Conservation (phyloP, 129 eudicot species). For the Flaveria sonorensis region DNA sequence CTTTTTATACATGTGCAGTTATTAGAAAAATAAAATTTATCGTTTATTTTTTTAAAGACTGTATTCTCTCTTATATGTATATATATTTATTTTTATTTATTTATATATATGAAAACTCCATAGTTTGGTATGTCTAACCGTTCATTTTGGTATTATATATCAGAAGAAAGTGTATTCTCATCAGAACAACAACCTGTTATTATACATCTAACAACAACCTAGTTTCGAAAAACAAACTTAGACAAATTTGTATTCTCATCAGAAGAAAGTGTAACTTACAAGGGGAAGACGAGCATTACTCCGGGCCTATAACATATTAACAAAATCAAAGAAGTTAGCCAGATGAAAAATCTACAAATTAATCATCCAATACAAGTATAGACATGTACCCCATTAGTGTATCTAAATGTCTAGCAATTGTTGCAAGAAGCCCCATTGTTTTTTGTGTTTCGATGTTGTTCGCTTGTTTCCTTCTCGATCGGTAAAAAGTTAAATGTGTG, state of each 20-base stretch:
- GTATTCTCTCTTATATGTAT: too few relatives aligned
- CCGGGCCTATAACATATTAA: constrained; percentile 66
- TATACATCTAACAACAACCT: not conserved
- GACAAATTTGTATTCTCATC: not conserved
- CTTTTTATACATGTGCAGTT: too few relatives aligned
- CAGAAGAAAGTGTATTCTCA: too few relatives aligned
- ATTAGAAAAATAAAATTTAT: too few relatives aligned
- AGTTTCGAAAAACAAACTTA: not conserved
- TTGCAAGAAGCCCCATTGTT: constrained; percentile 60
- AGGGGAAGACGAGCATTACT: constrained; percentile 88
- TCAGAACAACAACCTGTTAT: too few relatives aligned
- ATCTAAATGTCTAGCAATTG: constrained; percentile 50
- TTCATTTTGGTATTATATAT: not conserved
- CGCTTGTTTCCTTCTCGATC: not conserved
- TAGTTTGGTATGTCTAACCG: not conserved
- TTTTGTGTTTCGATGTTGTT: not conserved
- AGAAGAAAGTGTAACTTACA: constrained; percentile 53
- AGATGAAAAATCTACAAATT: not conserved
- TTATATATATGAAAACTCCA: too few relatives aligned
- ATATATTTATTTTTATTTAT: too few relatives aligned
- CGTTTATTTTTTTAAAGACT: too few relatives aligned
- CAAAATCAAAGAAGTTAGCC: constrained; percentile 25
- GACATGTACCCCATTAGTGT: constrained; percentile 50
- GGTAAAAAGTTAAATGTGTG: not conserved
- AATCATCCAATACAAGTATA: not conserved